phyloP scores from a whole-genome alignment of 2,329 filamentous ascomycete species.

The Ceratocystis cubensis region DNA sequence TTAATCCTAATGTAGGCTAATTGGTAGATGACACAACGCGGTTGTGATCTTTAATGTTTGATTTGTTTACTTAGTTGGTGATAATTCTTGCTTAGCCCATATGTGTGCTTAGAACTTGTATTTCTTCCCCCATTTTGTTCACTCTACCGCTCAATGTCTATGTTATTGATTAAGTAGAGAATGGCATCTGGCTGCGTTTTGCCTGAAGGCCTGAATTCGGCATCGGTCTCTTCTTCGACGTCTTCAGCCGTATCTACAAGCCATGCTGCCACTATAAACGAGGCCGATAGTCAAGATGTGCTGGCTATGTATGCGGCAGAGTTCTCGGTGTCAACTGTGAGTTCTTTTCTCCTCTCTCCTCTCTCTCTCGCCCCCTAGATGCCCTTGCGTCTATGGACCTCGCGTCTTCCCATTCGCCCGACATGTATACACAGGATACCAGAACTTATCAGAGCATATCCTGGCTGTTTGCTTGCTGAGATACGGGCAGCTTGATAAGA shows the following conservation, averaged over 20 bases:
- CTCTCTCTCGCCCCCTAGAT: neutral
- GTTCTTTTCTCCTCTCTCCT: neutral
- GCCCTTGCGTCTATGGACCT: neutral
- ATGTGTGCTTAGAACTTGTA: neutral
- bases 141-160: neutral
- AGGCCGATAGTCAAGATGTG: constrained; percentile 18
- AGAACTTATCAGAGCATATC: neutral
- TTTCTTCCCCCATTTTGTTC: neutral
- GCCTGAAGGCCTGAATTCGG: neutral
- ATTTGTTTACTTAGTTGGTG: neutral
- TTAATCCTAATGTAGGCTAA: constrained; percentile 6
- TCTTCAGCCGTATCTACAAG: neutral
- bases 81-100: neutral
- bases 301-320: constrained; percentile 17
- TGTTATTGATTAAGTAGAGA: constrained; percentile 3
- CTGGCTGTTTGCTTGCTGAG: neutral
- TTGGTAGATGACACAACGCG: neutral
- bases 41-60: neutral
- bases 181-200: constrained; percentile 8
- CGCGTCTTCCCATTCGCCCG: neutral
- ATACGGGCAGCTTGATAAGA: neutral
- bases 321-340: constrained; percentile 16
- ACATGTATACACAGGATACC: neutral
- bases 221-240: neutral
- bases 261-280: neutral